Conservation (phyloP, 495 filamentous ascomycete genomes). For the Aspergillus diversus region DNA sequence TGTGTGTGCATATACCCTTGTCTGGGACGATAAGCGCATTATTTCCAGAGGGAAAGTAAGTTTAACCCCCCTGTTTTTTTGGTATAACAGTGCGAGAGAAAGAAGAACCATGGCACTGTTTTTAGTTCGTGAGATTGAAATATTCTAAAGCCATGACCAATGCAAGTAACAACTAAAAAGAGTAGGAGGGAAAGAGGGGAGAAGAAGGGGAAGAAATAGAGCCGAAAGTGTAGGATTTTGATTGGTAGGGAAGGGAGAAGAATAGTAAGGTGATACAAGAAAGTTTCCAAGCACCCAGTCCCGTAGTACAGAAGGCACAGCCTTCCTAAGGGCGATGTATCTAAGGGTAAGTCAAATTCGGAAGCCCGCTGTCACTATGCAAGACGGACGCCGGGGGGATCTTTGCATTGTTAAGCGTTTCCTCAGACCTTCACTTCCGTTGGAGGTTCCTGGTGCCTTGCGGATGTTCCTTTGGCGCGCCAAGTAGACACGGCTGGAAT, state of each 20-base stretch:
- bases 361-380: neutral
- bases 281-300: no score
- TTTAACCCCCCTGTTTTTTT: neutral
- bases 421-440: conserved; percentile 27
- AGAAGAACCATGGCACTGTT: neutral
- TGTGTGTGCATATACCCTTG: neutral
- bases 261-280: neutral
- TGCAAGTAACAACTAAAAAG: neutral
- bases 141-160: neutral
- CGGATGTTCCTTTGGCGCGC: conserved; percentile 86
- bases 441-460: conserved; percentile 65
- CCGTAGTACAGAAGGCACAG: conserved; percentile 14
- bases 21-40: neutral
- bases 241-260: neutral
- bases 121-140: neutral
- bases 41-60: neutral
- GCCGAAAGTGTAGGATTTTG: neutral
- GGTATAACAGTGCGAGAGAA: neutral
- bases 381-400: neutral
- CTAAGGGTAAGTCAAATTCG: neutral
- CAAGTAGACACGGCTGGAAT: conserved; percentile 95
- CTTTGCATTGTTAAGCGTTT: neutral
- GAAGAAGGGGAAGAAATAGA: neutral
- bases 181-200: neutral
- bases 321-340: neutral